Evolutionary conservation across 345 rosid species (phyloP), one percentile per base, ranked within the genome.

Genomic region (Ceriops decandra): DNA sequence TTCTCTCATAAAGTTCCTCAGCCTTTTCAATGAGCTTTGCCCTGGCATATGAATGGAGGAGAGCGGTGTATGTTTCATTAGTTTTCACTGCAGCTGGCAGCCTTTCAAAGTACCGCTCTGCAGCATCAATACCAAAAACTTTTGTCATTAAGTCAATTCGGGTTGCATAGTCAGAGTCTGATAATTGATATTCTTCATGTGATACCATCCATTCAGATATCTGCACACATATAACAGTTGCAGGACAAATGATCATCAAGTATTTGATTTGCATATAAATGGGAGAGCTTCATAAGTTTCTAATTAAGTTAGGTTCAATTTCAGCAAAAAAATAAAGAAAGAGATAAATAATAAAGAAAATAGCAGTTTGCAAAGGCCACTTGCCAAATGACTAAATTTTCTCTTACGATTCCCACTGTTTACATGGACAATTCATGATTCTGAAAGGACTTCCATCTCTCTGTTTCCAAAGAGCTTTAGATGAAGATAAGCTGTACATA

Each of bases 111-210:
- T 87, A 95, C 33, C 87, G 90, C 52, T 91, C 96, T 63, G 97
- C 97, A 69, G 96, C 90, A 79, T 91, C 89, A 21, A 89, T 77
- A 9, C 99, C 97, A 60, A 89, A 91, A 57, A 91, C 97, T 81
- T 89, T 91, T 0, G 89, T 79, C 89, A 87, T 91, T 77, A 95
- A 77, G 74, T 89, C 95, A 19, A 91, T 90, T 15, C 90, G 85
- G 1, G 72, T 57, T 0, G 96, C 95, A 68, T 83, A 87, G 72
- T 95, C 99, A 36, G 83, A 68, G 73, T 89, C 89, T 19, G 80
- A 86, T 72, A 87, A 69, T 72, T 86, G 82, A 31, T 69, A 76
- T 67, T 86, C 89, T 60, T 85, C 79, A 79, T 77, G 68, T 6
- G 81, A 65, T 76, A 84, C 85, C 91, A 93, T 89, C 96, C 96